These are phyloP conservation scores for Pezicula neosporulosa DNA, from an alignment of 2,329 filamentous ascomycete genomes.

Conservation along the genomic window DNA sequence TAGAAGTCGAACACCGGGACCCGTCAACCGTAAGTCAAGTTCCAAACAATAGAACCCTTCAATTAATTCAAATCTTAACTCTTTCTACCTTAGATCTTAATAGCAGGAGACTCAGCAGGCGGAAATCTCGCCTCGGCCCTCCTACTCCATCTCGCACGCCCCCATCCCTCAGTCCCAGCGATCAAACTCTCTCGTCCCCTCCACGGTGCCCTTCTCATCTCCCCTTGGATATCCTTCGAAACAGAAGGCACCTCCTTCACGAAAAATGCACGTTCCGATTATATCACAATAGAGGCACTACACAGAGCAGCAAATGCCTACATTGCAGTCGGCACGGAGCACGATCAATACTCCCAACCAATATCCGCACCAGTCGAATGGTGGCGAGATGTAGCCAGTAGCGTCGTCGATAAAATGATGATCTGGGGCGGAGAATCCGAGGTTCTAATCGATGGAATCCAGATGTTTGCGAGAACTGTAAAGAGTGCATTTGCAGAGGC, in stretches of 20 bases:
- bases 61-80: not conserved
- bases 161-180: not conserved
- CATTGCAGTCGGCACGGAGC: not conserved
- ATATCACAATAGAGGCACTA: not conserved
- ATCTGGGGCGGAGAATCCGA: not conserved
- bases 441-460: not conserved
- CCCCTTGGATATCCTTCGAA: not conserved
- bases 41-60: not conserved
- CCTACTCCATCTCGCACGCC: not conserved
- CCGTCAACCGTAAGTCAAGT: not conserved
- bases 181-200: not conserved
- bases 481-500: not conserved
- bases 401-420: not conserved
- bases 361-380: not conserved
- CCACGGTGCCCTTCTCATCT: not conserved
- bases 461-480: not conserved
- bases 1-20: not conserved
- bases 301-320: not conserved
- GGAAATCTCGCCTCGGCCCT: not conserved
- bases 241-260: not conserved
- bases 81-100: not conserved
- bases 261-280: not conserved
- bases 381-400: not conserved
- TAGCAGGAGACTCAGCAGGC: slow-evolving; percentile 1
- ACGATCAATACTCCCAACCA: not conserved